Evolutionary conservation across 1,139 yeast species (phyloP).

Genomic region (Sugiyamaella japonica): DNA sequence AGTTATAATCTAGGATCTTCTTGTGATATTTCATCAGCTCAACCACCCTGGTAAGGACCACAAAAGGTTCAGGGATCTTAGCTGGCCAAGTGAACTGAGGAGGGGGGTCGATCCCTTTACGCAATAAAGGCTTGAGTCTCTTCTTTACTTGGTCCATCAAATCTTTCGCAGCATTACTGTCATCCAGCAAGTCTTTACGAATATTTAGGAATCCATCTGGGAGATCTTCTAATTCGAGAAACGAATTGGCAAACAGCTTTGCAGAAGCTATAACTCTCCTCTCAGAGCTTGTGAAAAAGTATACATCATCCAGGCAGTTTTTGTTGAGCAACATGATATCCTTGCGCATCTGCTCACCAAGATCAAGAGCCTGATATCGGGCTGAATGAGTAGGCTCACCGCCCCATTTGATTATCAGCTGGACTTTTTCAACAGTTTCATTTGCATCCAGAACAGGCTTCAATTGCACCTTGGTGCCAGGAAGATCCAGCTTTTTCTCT

Average conservation of each 20-base stretch:
- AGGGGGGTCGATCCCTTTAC: slow-evolving; percentile 98
- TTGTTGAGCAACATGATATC: slow-evolving; percentile 84
- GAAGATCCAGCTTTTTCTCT: slow-evolving; percentile 83
- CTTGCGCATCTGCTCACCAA: slow-evolving; percentile 94
- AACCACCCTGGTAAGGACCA: slow-evolving; percentile 89
- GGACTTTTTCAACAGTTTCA: slow-evolving; percentile 77
- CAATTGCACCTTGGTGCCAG: slow-evolving; percentile 95
- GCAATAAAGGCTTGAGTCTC: slow-evolving; percentile 86
- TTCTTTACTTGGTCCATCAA: slow-evolving; percentile 97
- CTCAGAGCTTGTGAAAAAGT: slow-evolving; percentile 88
- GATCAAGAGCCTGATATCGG: slow-evolving; percentile 86
- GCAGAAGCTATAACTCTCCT: slow-evolving; percentile 94
- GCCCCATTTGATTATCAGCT: slow-evolving; percentile 96
- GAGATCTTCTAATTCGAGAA: slow-evolving; percentile 66
- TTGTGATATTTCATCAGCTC: slow-evolving; percentile 94
- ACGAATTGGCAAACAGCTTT: slow-evolving; percentile 78
- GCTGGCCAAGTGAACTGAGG: slow-evolving; percentile 99
- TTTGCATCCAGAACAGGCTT: slow-evolving; percentile 73
- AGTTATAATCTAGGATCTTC: slow-evolving; percentile 80
- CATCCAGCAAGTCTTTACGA: slow-evolving; percentile 89
- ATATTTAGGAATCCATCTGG: slow-evolving; percentile 80
- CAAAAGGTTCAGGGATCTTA: slow-evolving; percentile 95
- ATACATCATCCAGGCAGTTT: slow-evolving; percentile 79
- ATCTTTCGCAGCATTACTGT: slow-evolving; percentile 97
- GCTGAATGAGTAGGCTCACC: slow-evolving; percentile 99